Conservation (phyloP, 2,329 filamentous ascomycete species). For the Balansia obtecta region DNA sequence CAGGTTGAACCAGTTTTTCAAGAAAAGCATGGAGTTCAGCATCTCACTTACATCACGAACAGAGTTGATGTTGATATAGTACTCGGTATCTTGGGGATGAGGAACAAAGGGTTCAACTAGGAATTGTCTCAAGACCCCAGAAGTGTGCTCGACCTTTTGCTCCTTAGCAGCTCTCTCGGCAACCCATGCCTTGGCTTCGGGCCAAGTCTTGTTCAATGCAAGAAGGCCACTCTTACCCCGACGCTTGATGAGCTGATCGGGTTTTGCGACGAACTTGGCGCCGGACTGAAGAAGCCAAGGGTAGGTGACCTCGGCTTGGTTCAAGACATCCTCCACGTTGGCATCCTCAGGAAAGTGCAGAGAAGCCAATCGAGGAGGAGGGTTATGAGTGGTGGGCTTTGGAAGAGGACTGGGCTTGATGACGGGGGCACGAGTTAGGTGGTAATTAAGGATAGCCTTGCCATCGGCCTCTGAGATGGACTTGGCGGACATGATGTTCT, state of each 20-base stretch:
- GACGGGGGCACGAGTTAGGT: slow-evolving; percentile 91
- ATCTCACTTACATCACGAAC: slow-evolving; percentile 81
- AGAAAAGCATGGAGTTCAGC: background rate
- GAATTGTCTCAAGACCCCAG: slow-evolving; percentile 85
- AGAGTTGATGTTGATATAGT: slow-evolving; percentile 99
- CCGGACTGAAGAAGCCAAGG: slow-evolving; percentile 80
- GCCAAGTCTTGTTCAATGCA: slow-evolving; percentile 93
- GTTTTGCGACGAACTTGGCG: slow-evolving; percentile 95
- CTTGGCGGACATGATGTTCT: slow-evolving; percentile 51
- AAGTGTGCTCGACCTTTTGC: slow-evolving; percentile 84
- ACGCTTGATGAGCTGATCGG: slow-evolving; percentile 99
- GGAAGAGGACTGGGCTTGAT: slow-evolving; percentile 97
- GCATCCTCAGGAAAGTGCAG: slow-evolving; percentile 87
- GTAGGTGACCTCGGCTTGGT: slow-evolving; percentile 93
- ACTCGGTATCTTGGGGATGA: slow-evolving; percentile 89
- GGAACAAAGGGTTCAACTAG: slow-evolving; percentile 97
- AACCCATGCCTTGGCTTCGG: slow-evolving; percentile 89
- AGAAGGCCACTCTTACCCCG: slow-evolving; percentile 97
- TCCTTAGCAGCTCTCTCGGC: slow-evolving; percentile 82
- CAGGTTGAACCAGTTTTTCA: background rate
- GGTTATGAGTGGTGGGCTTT: slow-evolving; percentile 73
- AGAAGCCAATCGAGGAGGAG: slow-evolving; percentile 79
- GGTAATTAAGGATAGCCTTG: slow-evolving; percentile 99
- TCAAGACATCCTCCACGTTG: slow-evolving; percentile 69
- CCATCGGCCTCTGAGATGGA: slow-evolving; percentile 97